phyloP scores from a whole-genome alignment of 768 basidiomycete genomes.

The Serendipita vermifera region DNA sequence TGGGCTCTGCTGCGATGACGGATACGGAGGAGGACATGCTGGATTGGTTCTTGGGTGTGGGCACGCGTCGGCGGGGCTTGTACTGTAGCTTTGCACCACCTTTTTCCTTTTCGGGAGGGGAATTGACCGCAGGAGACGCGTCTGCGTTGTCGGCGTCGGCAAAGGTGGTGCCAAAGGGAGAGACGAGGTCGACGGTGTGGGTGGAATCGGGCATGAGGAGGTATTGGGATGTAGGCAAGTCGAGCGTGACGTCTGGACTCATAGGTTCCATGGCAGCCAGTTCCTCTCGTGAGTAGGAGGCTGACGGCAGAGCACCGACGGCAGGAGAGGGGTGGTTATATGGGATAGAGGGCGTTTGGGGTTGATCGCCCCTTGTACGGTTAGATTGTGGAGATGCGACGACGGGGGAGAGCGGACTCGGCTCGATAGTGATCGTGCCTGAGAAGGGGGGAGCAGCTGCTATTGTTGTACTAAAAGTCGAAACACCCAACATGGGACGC shows the following conservation, averaged over 20 bases:
- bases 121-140: too few species aligned
- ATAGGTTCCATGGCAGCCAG: not conserved
- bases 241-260: conserved; percentile 1
- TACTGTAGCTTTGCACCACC: not conserved
- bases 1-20: too few species aligned
- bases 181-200: not conserved
- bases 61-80: not conserved
- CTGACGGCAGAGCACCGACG: not conserved
- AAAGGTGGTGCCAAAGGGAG: not conserved
- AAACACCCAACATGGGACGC: not conserved
- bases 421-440: not conserved
- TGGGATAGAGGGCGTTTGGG: not conserved
- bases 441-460: not conserved
- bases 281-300: too few species aligned
- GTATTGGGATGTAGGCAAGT: not conserved
- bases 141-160: too few species aligned
- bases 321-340: not conserved
- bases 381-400: not conserved
- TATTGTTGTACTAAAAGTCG: too few species aligned
- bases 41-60: not conserved
- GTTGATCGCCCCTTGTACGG: too few species aligned
- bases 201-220: too few species aligned
- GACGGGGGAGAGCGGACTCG: not conserved
- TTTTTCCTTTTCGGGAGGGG: too few species aligned
- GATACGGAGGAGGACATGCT: too few species aligned